A percentile compares a stretch with the other conserved stretches of the same genome.
Conservation (phyloP, 176 grass and related monocot species). For the Luzula sylvatica region DNA sequence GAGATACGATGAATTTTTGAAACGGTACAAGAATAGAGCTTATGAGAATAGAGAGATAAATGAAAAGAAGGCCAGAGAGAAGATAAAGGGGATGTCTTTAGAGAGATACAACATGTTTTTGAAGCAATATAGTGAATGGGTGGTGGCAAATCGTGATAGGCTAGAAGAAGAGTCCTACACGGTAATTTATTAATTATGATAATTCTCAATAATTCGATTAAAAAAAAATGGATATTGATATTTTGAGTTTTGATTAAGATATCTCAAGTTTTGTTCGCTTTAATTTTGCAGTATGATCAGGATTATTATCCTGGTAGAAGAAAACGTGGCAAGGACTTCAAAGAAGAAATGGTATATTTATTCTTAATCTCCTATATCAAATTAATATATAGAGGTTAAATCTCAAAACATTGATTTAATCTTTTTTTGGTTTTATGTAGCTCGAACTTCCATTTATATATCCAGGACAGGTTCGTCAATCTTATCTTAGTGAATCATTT, state of each 20-base stretch:
- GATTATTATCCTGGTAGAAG: slow-evolving; percentile 96
- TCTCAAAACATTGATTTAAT: slow-evolving; percentile 19
- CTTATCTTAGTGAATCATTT: slow-evolving; percentile 13
- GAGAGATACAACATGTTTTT: slow-evolving; percentile 79
- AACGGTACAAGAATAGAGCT: not conserved
- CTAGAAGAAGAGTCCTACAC: slow-evolving; percentile 80
- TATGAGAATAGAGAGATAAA: not conserved
- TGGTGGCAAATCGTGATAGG: slow-evolving; percentile 54
- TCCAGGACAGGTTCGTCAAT: slow-evolving; percentile 81
- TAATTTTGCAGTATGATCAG: slow-evolving; percentile 75
- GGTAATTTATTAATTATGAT: slow-evolving; percentile 31
- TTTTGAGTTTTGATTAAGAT: slow-evolving; percentile 7
- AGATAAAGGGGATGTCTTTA: slow-evolving; percentile 30
- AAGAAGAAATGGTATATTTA: slow-evolving; percentile 82
- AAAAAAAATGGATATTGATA: not conserved
- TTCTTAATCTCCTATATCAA: not conserved
- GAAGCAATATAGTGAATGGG: slow-evolving; percentile 97
- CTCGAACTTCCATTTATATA: slow-evolving; percentile 98
- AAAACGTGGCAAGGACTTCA: slow-evolving; percentile 90
- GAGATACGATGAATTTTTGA: slow-evolving; percentile 12
- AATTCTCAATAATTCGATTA: not conserved
- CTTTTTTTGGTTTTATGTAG: slow-evolving; percentile 44
- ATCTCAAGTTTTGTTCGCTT: slow-evolving; percentile 6
- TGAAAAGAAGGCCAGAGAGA: slow-evolving; percentile 2
- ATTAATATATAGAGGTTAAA: not conserved